A percentile compares a stretch with the other conserved stretches of the same genome.
Conservation (phyloP, 495 filamentous ascomycete species). For the Rhypophila decipiens region DNA sequence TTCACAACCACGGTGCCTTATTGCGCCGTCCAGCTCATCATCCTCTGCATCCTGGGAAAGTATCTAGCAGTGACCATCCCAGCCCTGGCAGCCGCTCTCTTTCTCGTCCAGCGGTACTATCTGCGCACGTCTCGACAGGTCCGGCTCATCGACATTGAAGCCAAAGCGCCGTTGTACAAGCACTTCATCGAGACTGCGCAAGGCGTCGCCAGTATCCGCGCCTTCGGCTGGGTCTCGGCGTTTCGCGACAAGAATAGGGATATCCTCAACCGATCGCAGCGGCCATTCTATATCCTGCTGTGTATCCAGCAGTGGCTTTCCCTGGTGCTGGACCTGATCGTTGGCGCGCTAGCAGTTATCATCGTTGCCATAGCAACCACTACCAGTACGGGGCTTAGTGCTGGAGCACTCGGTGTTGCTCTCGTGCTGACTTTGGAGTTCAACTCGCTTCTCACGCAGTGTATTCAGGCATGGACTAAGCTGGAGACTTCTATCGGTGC, state of each 20-base stretch:
- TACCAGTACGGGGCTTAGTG: neutral
- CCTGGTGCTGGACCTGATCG: constrained; percentile 38
- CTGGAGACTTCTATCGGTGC: constrained; percentile 45
- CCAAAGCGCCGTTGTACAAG: constrained; percentile 27
- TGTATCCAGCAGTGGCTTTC: constrained; percentile 45
- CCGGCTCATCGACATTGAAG: constrained; percentile 47
- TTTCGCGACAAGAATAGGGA: constrained; percentile 37
- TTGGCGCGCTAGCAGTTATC: constrained; percentile 28
- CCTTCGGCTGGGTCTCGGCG: constrained; percentile 34
- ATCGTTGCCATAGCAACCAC: constrained; percentile 31
- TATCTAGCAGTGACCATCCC: constrained; percentile 20
- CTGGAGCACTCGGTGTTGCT: neutral
- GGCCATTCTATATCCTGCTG: constrained; percentile 38
- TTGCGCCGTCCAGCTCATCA: neutral
- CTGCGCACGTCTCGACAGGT: constrained; percentile 52
- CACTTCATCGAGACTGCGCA: constrained; percentile 32
- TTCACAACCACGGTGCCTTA: neutral
- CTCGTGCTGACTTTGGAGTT: constrained; percentile 6
- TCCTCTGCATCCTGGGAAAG: constrained; percentile 21
- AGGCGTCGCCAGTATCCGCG: constrained; percentile 40
- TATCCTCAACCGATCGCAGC: constrained; percentile 44
- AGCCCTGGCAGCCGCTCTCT: constrained; percentile 27
- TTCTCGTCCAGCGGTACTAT: constrained; percentile 46
- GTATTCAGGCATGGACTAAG: constrained; percentile 25
- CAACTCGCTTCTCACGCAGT: neutral